Evolutionary conservation across 768 basidiomycete genomes (phyloP), one percentile per base, ranked within the genome.

Genomic region (Termitomyces sp.): DNA sequence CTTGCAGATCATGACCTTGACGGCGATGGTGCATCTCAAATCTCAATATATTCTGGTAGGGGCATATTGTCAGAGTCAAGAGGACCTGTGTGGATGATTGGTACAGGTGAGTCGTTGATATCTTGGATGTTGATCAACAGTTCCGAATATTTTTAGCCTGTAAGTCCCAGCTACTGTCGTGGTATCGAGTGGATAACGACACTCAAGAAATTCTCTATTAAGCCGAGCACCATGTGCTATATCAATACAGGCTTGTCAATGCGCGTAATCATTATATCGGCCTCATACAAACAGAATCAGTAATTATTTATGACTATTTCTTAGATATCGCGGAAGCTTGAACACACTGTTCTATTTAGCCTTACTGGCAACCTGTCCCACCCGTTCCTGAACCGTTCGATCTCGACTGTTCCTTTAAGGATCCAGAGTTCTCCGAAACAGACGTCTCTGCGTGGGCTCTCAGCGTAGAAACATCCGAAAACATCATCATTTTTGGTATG

Each of bases 21-120:
- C 53, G 72, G 74, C 30, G 64, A 75, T 54, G 67, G 74, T 21
- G 58, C 65, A 15, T 68, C 73, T 11, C 81, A 84, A 61, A 71
- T 82, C 37, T 76, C 78, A 5, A 64, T 87, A 21, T 91, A 78
- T 63, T 75, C 80, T 22, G 90, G 87, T 2, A 79, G 90, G 32
- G 90, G 90, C 0, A 80, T 91, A 51, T 68, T 88, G 5, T 87
- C 85, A 0, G 82, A 91, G 65, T 87, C 85, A 21, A 69, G 70
- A 37, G 90, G 90, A 1, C 90, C 90, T 2, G 87, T 90, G 5
- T 90, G 88, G 89, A 67, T 91, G 74, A 82, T 91, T 55, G 90
- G 90, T 24, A 90, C 89, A 38, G 79, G 77, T 74, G 59, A 46
- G 78, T 56, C 32, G 51, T 26, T 44, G 40, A 22, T 26, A 11